Conservation (phyloP, 2,329 filamentous ascomycete species). For the Aspergillus carbonarius region DNA sequence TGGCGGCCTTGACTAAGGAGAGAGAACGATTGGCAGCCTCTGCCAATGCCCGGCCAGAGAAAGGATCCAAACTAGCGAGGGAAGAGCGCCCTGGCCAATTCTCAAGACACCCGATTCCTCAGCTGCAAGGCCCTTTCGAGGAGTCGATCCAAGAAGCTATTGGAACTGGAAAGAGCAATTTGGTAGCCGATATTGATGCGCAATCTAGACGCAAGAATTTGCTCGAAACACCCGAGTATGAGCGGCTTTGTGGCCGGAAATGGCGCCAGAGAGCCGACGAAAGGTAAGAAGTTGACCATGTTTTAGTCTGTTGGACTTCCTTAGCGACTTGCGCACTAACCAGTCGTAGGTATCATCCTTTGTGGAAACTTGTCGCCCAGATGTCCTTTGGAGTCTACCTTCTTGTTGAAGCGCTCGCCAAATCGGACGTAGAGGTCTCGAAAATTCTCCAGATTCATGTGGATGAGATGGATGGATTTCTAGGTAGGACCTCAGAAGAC, state of each 20-base stretch:
- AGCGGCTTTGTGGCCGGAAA: conserved; percentile 67
- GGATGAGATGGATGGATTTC: conserved; percentile 87
- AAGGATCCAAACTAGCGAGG: conserved; percentile 2
- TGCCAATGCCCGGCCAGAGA: conserved; percentile 2
- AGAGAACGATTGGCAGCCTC: conserved; percentile 5
- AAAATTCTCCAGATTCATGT: conserved; percentile 88
- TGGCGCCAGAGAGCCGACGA: conserved; percentile 77
- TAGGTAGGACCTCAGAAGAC: conserved; percentile 83
- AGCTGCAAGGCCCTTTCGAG: conserved; percentile 47
- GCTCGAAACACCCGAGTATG: conserved; percentile 66
- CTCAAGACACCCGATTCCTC: conserved; percentile 42
- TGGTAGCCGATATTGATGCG: conserved; percentile 39
- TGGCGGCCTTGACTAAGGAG: conserved; percentile 8
- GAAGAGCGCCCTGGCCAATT: conserved; percentile 16
- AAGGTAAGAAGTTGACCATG: conserved; percentile 23
- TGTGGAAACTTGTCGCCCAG: conserved; percentile 87
- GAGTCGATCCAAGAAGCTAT: conserved; percentile 45
- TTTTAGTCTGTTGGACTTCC: neutral
- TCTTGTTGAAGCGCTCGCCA: conserved; percentile 78
- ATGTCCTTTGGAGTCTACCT: conserved; percentile 93
- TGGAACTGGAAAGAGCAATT: conserved; percentile 22
- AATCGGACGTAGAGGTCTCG: conserved; percentile 84
- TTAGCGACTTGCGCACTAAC: conserved; percentile 9
- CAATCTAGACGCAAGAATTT: conserved; percentile 61
- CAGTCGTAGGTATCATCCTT: conserved; percentile 67